Base-by-base conservation (phyloP, 805 yeast genomes). In the Yamadazyma sp. region DNA sequence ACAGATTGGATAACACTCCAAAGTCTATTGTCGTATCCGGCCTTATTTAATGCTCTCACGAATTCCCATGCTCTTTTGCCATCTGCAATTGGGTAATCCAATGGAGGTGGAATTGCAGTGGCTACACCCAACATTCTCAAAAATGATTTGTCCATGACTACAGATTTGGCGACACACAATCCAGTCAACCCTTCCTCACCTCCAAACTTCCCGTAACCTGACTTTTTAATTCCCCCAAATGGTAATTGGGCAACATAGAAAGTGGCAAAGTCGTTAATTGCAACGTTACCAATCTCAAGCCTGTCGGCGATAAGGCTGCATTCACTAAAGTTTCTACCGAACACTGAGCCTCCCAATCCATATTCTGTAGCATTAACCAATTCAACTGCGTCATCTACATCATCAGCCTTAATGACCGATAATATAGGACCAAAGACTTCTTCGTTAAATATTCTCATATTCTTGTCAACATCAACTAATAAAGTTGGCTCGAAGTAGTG, bases 171-270 rank as follows among this genome's bases (percentile, higher is more conserved):
- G 40, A 80, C 73, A 59, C 98, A 91, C 30, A 93, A 68, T 0
- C 96, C 97, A 27, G 87, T 77, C 28, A 93, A 70, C 2, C 99
- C 99, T 69, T 93, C 99, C 57, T 84, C 95, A 32, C 99, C 99
- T 15, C 96, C 96, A 67, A 93, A 93, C 58, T 91, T 91, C 40
- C 99, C 99, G 55, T 89, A 93, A 0, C 99, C 99, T 5, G 95
- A 84, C 31, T 89, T 93, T 49, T 82, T 82, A 18, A 77, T 77
- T 20, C 99, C 99, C 38, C 99, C 99, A 64, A 93, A 93, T 21
- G 99, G 99, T 49, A 93, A 71, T 63, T 93, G 99, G 49, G 96
- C 90, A 23, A 93, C 87, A 54, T 90, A 88, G 55, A 80, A 93
- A 0, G 98, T 91, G 6, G 98, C 99, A 70, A 93, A 93, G 66